These are phyloP conservation scores for Gelatoporia subvermispora DNA, from an alignment of 768 basidiomycete species.

Conservation along the genomic window DNA sequence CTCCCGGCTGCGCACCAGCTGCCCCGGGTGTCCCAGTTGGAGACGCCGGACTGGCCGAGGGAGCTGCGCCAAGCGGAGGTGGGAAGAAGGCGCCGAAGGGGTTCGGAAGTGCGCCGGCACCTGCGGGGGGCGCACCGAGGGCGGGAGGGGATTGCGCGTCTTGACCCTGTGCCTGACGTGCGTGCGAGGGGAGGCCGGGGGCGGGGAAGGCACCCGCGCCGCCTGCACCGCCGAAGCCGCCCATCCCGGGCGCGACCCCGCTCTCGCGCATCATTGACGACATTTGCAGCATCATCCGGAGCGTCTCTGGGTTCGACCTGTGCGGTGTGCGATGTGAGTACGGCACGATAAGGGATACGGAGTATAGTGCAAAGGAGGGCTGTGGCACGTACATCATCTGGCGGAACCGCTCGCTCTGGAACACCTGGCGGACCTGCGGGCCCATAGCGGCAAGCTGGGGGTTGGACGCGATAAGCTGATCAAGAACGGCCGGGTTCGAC, in stretches of 20 bases:
- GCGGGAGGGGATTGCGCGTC: conserved; percentile 16
- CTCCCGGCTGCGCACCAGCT: conserved; percentile 21
- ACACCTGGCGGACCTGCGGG: conserved; percentile 74
- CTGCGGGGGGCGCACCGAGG: conserved; percentile 6
- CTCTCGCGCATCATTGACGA: conserved; percentile 45
- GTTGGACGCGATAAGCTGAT: conserved; percentile 78
- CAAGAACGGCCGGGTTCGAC: conserved; percentile 84
- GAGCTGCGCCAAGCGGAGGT: conserved; percentile 17
- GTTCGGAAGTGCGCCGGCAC: not conserved
- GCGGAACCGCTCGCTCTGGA: conserved; percentile 72
- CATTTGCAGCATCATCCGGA: conserved; percentile 78
- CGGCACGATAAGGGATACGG: conserved; percentile 1
- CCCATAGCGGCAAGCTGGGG: conserved; percentile 74
- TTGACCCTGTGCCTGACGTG: conserved; percentile 20
- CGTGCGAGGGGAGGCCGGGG: conserved; percentile 48
- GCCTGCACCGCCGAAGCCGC: conserved; percentile 19
- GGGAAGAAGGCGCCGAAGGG: conserved; percentile 6
- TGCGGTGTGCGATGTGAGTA: not conserved
- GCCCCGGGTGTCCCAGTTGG: conserved; percentile 15
- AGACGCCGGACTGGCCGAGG: conserved; percentile 3
- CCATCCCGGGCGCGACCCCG: conserved; percentile 26
- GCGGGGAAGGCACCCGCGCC: conserved; percentile 46
- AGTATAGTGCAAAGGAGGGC: conserved; percentile 3
- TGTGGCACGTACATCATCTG: conserved; percentile 60
- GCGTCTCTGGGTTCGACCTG: conserved; percentile 71